A percentile compares a stretch with the other conserved stretches of the same genome.
phyloP scores from a whole-genome alignment of 192 early-diverging fungal genomes.

The Coemansia sp. region DNA sequence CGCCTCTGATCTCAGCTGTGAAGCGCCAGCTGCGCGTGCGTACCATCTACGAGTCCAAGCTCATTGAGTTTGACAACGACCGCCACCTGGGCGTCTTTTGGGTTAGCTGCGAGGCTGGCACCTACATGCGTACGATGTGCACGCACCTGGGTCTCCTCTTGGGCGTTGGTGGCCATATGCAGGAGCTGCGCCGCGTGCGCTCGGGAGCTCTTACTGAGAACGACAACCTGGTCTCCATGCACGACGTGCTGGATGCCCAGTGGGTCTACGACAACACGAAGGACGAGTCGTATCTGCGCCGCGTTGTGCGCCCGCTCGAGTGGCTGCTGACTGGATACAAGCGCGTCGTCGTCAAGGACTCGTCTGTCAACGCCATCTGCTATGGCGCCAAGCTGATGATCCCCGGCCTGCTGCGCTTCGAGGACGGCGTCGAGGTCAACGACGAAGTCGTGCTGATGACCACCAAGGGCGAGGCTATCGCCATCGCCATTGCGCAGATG shows the following conservation, averaged over 20 bases:
- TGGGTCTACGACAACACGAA: slow-evolving; percentile 98
- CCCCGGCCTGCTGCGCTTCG: slow-evolving; percentile 94
- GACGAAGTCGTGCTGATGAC: slow-evolving; percentile 99
- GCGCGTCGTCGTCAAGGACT: slow-evolving; percentile 98
- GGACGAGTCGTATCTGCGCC: slow-evolving; percentile 96
- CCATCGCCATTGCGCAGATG: slow-evolving; percentile 97
- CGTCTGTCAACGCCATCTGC: slow-evolving; percentile 97
- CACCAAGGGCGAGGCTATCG: slow-evolving; percentile 99
- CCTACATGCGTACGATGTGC: slow-evolving; percentile 99
- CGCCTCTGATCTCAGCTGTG: slow-evolving; percentile 97
- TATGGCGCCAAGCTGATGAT: slow-evolving; percentile 99
- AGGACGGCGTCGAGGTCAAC: slow-evolving; percentile 91
- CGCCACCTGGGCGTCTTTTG: slow-evolving; percentile 96
- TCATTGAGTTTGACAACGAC: slow-evolving; percentile 96
- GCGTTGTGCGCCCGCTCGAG: slow-evolving; percentile 91
- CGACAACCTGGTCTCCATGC: slow-evolving; percentile 97
- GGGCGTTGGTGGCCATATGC: slow-evolving; percentile 98
- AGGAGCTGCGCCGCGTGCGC: slow-evolving; percentile 96
- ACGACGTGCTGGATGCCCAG: slow-evolving; percentile 98
- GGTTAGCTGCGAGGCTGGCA: slow-evolving; percentile 98
- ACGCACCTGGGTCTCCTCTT: slow-evolving; percentile 95
- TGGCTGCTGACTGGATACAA: slow-evolving; percentile 93
- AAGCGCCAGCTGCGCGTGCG: slow-evolving; percentile 99
- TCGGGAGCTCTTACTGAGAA: slow-evolving; percentile 89
- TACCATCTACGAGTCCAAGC: slow-evolving; percentile 95